phyloP scores from a whole-genome alignment of 2,329 filamentous ascomycete species.

The Sclerotinia borealis region DNA sequence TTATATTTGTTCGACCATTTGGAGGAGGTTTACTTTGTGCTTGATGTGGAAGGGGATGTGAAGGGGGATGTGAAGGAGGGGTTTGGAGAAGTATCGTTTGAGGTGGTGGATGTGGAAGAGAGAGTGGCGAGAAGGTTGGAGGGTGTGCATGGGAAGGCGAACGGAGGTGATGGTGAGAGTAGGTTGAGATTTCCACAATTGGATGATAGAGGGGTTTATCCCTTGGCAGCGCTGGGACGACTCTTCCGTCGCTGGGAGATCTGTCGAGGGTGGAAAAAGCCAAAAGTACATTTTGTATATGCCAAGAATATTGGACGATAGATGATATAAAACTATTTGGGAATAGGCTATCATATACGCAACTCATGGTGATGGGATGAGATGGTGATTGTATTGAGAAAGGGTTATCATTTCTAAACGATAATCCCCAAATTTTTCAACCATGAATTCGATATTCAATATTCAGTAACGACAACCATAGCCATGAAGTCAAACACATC shows the following conservation, averaged over 20 bases:
- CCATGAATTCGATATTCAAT: no score
- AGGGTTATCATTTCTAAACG: background rate
- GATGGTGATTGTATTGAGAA: background rate
- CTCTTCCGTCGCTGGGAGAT: background rate
- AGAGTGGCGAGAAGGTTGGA: background rate
- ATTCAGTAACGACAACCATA: no score
- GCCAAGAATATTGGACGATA: background rate
- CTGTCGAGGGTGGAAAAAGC: background rate
- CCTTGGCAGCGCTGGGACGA: background rate
- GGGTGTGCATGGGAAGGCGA: background rate
- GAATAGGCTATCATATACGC: background rate
- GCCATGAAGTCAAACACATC: no score
- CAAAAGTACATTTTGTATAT: slow-evolving; percentile 3
- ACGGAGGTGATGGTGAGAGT: background rate
- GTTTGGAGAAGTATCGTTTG: background rate
- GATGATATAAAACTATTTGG: background rate
- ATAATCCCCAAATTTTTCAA: no score
- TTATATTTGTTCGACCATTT: background rate
- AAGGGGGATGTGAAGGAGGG: background rate
- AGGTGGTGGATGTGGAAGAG: background rate
- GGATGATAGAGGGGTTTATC: slow-evolving; percentile 6
- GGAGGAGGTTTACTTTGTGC: slow-evolving; percentile 8
- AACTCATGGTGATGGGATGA: background rate
- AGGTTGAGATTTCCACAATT: slow-evolving; percentile 4
- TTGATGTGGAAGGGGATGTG: background rate